Conservation (phyloP, 1,139 yeast genomes). For the Geotrichum macrosporum region DNA sequence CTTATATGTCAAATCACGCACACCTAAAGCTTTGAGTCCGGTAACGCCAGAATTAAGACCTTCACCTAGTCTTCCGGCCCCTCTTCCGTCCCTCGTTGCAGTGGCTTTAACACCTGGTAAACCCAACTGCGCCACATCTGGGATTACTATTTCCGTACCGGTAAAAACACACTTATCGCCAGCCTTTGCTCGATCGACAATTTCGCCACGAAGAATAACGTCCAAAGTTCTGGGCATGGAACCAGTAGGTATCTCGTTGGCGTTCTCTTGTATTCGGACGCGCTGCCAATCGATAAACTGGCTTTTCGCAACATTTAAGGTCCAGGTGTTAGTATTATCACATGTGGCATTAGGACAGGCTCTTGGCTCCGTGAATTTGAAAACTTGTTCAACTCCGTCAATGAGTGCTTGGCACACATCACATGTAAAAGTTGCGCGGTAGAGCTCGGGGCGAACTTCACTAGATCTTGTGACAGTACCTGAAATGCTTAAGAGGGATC, state of each 20-base stretch:
- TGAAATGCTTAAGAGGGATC: slow-evolving; percentile 75
- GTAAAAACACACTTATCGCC: slow-evolving; percentile 95
- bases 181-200: slow-evolving; percentile 95
- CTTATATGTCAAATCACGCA: slow-evolving; percentile 86
- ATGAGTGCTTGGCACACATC: slow-evolving; percentile 81
- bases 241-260: slow-evolving; percentile 95
- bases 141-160: slow-evolving; percentile 93
- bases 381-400: slow-evolving; percentile 88
- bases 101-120: slow-evolving; percentile 93
- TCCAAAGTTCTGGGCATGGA: slow-evolving; percentile 98
- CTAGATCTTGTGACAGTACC: slow-evolving; percentile 97
- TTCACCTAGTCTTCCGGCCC: slow-evolving; percentile 55
- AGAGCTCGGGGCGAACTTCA: slow-evolving; percentile 94
- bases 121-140: slow-evolving; percentile 94
- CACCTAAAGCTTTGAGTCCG: slow-evolving; percentile 85
- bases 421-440: slow-evolving; percentile 82
- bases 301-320: slow-evolving; percentile 75
- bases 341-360: slow-evolving; percentile 85
- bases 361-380: slow-evolving; percentile 92
- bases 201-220: slow-evolving; percentile 87
- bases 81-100: slow-evolving; percentile 65
- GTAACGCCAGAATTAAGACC: slow-evolving; percentile 80
- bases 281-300: slow-evolving; percentile 97
- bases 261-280: slow-evolving; percentile 90
- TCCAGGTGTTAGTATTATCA: slow-evolving; percentile 82